These are phyloP conservation scores for Jimgerdemannia lactiflua DNA, from an alignment of 192 early-diverging fungal species.

Conservation along the genomic window DNA sequence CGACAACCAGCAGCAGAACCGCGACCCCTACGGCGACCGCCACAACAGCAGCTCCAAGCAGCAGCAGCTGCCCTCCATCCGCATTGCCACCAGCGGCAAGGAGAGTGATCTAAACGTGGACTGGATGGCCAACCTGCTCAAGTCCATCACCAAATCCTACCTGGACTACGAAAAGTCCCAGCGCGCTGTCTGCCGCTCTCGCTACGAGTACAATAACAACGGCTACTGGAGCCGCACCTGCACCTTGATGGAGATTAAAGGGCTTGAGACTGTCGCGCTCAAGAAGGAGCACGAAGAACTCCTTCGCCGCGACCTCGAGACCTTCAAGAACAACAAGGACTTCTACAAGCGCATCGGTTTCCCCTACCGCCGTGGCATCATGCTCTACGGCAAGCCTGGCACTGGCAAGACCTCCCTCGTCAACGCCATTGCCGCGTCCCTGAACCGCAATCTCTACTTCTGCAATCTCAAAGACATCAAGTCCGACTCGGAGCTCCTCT, in stretches of 20 bases:
- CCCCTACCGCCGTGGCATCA: conserved; percentile 55
- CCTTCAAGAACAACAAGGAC: conserved; percentile 47
- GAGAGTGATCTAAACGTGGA: conserved; percentile 7
- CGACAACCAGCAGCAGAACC: not conserved
- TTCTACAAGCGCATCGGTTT: conserved; percentile 62
- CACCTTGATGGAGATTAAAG: conserved; percentile 27
- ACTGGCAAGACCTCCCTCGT: conserved; percentile 41
- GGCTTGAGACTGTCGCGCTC: conserved; percentile 53
- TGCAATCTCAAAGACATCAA: conserved; percentile 33
- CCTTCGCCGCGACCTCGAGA: conserved; percentile 42
- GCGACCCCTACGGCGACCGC: not conserved
- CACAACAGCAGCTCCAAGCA: not conserved
- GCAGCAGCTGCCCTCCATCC: conserved; percentile 1
- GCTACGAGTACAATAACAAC: conserved; percentile 21
- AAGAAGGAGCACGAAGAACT: conserved; percentile 43
- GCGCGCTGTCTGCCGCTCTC: conserved; percentile 4
- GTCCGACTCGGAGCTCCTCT: conserved; percentile 29
- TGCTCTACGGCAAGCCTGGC: conserved; percentile 35
- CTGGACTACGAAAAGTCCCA: conserved; percentile 15
- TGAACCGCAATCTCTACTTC: conserved; percentile 35
- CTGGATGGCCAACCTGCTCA: conserved; percentile 9
- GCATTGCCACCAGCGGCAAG: conserved; percentile 3
- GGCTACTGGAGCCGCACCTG: conserved; percentile 23
- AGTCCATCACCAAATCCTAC: conserved; percentile 16
- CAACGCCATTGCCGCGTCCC: conserved; percentile 34